Percentiles rank a stretch among this genome's conserved stretches.
phyloP scores from a whole-genome alignment of 495 filamentous ascomycete genomes.

The Hypoxylon intermedium region DNA sequence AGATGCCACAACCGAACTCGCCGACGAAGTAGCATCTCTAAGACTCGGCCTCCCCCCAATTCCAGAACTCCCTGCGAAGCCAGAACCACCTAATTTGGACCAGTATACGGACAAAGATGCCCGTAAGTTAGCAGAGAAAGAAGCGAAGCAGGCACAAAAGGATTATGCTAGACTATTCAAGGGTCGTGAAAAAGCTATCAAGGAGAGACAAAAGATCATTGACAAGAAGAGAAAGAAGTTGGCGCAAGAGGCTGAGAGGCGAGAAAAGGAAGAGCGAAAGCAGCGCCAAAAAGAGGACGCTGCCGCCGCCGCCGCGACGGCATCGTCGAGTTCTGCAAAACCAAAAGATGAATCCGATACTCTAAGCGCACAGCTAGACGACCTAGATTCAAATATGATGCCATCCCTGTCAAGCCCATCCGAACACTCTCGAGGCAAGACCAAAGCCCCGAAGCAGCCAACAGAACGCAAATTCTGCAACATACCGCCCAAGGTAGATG shows the following conservation, averaged over 20 bases:
- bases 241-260: slow-evolving; percentile 54
- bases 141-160: slow-evolving; percentile 63
- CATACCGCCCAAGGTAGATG: slow-evolving; percentile 60
- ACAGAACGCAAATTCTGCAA: slow-evolving; percentile 80
- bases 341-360: slow-evolving; percentile 28
- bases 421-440: slow-evolving; percentile 2
- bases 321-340: slow-evolving; percentile 14
- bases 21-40: slow-evolving; percentile 25
- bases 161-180: slow-evolving; percentile 67
- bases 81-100: slow-evolving; percentile 55
- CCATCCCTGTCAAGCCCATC: background rate
- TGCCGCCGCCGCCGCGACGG: slow-evolving; percentile 15
- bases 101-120: slow-evolving; percentile 64
- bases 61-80: slow-evolving; percentile 51
- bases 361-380: slow-evolving; percentile 29
- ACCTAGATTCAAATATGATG: background rate
- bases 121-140: slow-evolving; percentile 70
- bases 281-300: slow-evolving; percentile 46
- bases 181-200: slow-evolving; percentile 66
- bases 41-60: slow-evolving; percentile 49
- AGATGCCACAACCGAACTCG: slow-evolving; percentile 22
- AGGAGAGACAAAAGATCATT: slow-evolving; percentile 62
- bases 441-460: slow-evolving; percentile 46
- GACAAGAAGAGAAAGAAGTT: slow-evolving; percentile 62
- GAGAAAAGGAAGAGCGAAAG: slow-evolving; percentile 48